Evolutionary conservation across 1,284 basidiomycete species (phyloP), one percentile per base, ranked within the genome.

Genomic region (Trametes pubescens): DNA sequence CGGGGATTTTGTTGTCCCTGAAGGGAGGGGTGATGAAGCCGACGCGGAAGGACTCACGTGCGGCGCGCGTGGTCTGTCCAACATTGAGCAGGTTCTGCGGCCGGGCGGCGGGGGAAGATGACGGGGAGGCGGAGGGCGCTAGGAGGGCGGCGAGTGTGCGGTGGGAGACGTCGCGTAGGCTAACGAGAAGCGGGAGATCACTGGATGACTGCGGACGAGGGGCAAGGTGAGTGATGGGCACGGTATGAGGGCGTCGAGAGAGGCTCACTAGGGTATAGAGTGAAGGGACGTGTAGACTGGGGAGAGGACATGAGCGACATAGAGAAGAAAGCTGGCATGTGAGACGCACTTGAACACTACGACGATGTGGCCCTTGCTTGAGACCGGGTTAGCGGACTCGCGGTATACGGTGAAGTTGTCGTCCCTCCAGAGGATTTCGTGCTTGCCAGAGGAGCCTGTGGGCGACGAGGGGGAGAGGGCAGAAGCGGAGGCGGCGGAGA

Each of bases 1-100:
- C 85, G 14, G 90, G 89, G 55, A 92, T 90, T 74, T 89, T 90
- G 75, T 77, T 84, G 72, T 92, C 90, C 69, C 82, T 85, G 79
- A 90, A 91, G 0, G 89, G 90, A 9, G 88, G 86, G 0, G 88
- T 88, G 69, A 91, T 90, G 79, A 92, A 92, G 46, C 90, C 90
- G 65, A 92, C 86, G 57, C 82, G 83, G 69, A 88, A 86, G 43
- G 70, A 58, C 32, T 71, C 64, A 43, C 67, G 66, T 13, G 61
- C 61, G 52, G 22, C 51, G 37, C 58, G 54, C 10, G 62, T 54
- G 34, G 21, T 44, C 32, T 58, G 57, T 37, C 26, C n/a, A 18
- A 51, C 35, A 26, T 35, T 26, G 38, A 59, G 64, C 26, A 22
- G 69, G 52, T 21, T 62, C 47, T 55, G 67, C 16, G 64, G 48